These are phyloP conservation scores for Piloderma croceum DNA, from an alignment of 768 basidiomycete species.

Conservation along the genomic window DNA sequence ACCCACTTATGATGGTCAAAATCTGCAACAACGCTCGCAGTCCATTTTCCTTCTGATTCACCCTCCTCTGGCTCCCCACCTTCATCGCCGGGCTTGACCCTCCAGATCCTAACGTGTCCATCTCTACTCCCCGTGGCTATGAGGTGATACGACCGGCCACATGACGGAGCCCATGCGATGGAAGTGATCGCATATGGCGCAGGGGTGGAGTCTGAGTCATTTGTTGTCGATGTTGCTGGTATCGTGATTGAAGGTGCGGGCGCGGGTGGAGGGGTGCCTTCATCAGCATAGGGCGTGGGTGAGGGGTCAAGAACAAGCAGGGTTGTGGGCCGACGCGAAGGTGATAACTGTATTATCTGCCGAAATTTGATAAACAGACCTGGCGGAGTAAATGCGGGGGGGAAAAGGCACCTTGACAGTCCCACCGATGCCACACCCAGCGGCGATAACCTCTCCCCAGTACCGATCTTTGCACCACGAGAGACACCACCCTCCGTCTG, in stretches of 20 bases:
- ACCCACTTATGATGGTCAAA: constrained; percentile 79
- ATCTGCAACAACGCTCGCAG: constrained; percentile 70
- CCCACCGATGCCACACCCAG: constrained; percentile 65
- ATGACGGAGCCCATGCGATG: constrained; percentile 90
- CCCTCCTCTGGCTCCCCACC: constrained; percentile 32
- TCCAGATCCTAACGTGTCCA: constrained; percentile 88
- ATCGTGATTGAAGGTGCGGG: constrained; percentile 19
- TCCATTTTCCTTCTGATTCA: constrained; percentile 61
- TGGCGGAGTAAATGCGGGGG: not conserved
- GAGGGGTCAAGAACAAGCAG: constrained; percentile 56
- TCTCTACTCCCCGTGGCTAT: constrained; percentile 88
- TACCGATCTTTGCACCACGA: constrained; percentile 96
- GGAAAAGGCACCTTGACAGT: constrained; percentile 59
- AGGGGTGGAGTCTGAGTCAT: constrained; percentile 30
- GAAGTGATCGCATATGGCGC: constrained; percentile 66
- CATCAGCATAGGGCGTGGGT: constrained; percentile 24
- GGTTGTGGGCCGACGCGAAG: constrained; percentile 59
- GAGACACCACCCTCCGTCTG: constrained; percentile 88
- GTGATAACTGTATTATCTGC: constrained; percentile 72
- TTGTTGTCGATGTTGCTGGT: constrained; percentile 15
- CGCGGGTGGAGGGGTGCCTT: constrained; percentile 9
- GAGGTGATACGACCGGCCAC: constrained; percentile 90
- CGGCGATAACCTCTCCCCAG: constrained; percentile 90
- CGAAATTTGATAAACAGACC: constrained; percentile 1
- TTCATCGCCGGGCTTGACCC: constrained; percentile 57